Evolutionary conservation across 768 basidiomycete species (phyloP), one percentile per base, ranked within the genome.

Genomic region (Boletus edulis): DNA sequence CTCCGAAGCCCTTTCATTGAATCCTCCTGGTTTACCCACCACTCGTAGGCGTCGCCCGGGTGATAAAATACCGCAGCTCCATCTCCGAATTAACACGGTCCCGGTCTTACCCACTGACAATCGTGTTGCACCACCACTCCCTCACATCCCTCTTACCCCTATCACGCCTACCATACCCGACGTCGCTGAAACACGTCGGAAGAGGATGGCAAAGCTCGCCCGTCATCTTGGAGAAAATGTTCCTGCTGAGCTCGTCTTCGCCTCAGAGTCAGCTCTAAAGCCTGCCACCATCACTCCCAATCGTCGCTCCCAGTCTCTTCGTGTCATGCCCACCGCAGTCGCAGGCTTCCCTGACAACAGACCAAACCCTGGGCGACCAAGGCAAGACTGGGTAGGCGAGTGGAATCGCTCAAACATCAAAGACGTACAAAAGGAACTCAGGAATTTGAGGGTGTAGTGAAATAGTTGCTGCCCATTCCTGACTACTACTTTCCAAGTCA

Each of bases 221-320:
- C 76, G 82, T 41, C 81, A 81, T 22, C 72, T 86, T 8, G 84
- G 84, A 34, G 83, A 84, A 68, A 78, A 77, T 55, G 72, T 86
- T 38, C 84, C 84, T 15, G 65, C 76, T 3, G 82, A 83, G 61
- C 76, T 85, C 24, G 76, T 86, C 42, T 70, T 75, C 34, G 62
- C 74, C 15, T 18, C 66, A 3, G 52, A 58, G 8, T 8, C 51
- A 4, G 14, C 42, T 24, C 20, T 53, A 15, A 61, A 47, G n/a
- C 22, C 27, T 8, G 0, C 56, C 34, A 11, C 35, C 0, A 3
- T 7, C 12, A 20, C 48, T 49, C 46, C 40, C 3, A 8, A 32
- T 12, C 20, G 47, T 20, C 65, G 60, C 3, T 56, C 57, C 18
- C 62, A 46, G 42, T 69, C 71, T 22, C 49, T 62, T 14, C 31